Evolutionary conservation across 805 yeast species (phyloP), one percentile per base, ranked within the genome.

Genomic region (Brettanomyces sp.): DNA sequence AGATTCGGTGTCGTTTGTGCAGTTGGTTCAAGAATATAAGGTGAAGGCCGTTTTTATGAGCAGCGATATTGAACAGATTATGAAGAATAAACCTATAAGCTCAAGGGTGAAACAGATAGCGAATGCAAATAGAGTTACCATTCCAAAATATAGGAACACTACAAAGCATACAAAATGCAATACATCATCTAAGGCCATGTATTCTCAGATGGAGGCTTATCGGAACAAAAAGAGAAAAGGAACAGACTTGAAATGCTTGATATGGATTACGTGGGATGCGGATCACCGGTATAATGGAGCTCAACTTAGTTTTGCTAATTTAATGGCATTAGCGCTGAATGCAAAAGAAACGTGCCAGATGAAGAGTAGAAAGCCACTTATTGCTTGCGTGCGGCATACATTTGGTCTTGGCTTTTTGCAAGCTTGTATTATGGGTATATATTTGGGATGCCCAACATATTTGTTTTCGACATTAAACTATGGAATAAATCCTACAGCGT

Each of bases 341-440:
- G 74, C 88, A 57, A 91, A 93, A 55, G 97, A 91, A 59, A 91
- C 98, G 0, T 86, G 96, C 57, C 91, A 87, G 49, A 70, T 93
- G 65, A 73, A 82, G 12, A 75, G 85, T 36, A 73, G 76, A 33
- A 76, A 79, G 37, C 82, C 96, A 0, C 69, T 93, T 5, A 71
- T 91, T 38, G 95, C 96, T 0, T 81, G 96, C 62, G 95, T 87
- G 7, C 77, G 95, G 39, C 91, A 90, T 53, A 77, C 87, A 1
- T 65, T 75, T 2, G 97, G 97, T 0, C 63, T 91, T 25, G 99
- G 99, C 0, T 90, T 93, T 59, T 66, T 93, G 25, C 91, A 88
- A 60, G 75, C 95, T n/a, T 80, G 80, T 45, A 64, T 90, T 35
- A 61, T 93, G 52, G 99, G 99, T 4, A 80, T 84, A 0, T 93